A percentile compares a stretch with the other conserved stretches of the same genome.
phyloP scores from a whole-genome alignment of 345 rosid genomes.

The Eucalyptus sp. region DNA sequence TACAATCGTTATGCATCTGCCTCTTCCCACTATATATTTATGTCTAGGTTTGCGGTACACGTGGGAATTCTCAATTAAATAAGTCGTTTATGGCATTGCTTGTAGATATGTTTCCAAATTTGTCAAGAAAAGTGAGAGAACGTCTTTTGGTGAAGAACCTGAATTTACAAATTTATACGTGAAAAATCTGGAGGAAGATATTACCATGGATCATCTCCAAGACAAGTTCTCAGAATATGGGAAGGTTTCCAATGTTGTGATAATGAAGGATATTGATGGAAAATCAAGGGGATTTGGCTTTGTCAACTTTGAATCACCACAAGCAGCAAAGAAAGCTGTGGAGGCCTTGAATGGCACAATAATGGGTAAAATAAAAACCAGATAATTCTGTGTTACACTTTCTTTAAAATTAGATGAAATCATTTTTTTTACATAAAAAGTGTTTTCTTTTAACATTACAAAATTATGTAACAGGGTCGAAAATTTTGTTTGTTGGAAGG shows the following conservation, averaged over 20 bases:
- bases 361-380: constrained; percentile 11
- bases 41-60: background rate
- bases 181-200: constrained; percentile 32
- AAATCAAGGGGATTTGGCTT: constrained; percentile 69
- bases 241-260: constrained; percentile 33
- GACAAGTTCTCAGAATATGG: constrained; percentile 48
- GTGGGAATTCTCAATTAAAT: background rate
- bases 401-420: background rate
- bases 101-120: constrained; percentile 40
- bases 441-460: background rate
- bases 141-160: constrained; percentile 7
- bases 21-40: background rate
- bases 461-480: constrained; percentile 19
- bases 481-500: constrained; percentile 43
- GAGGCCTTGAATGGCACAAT: constrained; percentile 31
- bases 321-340: constrained; percentile 50
- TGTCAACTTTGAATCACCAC: constrained; percentile 43
- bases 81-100: background rate
- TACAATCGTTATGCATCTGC: background rate
- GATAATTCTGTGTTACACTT: background rate
- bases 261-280: constrained; percentile 47
- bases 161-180: constrained; percentile 48
- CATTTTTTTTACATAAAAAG: background rate
- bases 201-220: constrained; percentile 35
- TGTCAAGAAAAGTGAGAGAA: constrained; percentile 41